Evolutionary conservation across 176 grass and related monocot species (phyloP).

Genomic region (Dendrocalamus sinicus): DNA sequence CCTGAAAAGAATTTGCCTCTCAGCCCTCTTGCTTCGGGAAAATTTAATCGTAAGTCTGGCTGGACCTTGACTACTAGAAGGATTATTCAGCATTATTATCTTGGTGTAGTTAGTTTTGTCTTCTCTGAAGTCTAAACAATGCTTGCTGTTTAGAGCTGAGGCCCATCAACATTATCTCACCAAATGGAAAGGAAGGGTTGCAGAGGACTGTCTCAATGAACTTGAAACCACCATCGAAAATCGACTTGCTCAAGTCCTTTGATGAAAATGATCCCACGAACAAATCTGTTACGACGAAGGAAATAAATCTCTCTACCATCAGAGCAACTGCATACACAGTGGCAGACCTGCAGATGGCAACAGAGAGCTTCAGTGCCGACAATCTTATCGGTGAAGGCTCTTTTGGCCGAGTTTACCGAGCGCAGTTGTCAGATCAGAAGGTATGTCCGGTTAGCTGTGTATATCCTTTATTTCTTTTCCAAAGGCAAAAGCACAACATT

Average conservation of each 20-base stretch:
- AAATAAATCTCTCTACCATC: slow-evolving; percentile 53
- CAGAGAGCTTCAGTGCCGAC: slow-evolving; percentile 74
- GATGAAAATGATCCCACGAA: slow-evolving; percentile 62
- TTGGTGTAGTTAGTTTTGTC: not conserved
- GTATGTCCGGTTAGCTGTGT: slow-evolving; percentile 42
- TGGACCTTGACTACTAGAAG: not conserved
- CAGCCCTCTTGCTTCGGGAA: slow-evolving; percentile 58
- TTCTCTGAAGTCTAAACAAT: slow-evolving; percentile 5
- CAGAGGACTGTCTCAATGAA: slow-evolving; percentile 61
- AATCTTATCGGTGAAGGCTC: slow-evolving; percentile 82
- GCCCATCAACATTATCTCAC: slow-evolving; percentile 52
- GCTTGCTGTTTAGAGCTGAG: slow-evolving; percentile 54
- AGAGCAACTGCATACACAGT: slow-evolving; percentile 73
- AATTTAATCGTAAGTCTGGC: slow-evolving; percentile 39
- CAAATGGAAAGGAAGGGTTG: slow-evolving; percentile 44
- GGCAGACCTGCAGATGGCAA: slow-evolving; percentile 85
- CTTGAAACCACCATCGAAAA: slow-evolving; percentile 79
- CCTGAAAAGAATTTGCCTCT: slow-evolving; percentile 55
- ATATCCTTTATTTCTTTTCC: not conserved
- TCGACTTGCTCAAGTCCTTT: slow-evolving; percentile 62
- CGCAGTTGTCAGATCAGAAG: slow-evolving; percentile 64
- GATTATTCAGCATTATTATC: not conserved
- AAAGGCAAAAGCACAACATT: slow-evolving; percentile 14
- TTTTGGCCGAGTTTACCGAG: slow-evolving; percentile 70
- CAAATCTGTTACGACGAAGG: slow-evolving; percentile 45